Evolutionary conservation across 192 early-diverging fungal species (phyloP).

Genomic region (Linnemannia elongata): DNA sequence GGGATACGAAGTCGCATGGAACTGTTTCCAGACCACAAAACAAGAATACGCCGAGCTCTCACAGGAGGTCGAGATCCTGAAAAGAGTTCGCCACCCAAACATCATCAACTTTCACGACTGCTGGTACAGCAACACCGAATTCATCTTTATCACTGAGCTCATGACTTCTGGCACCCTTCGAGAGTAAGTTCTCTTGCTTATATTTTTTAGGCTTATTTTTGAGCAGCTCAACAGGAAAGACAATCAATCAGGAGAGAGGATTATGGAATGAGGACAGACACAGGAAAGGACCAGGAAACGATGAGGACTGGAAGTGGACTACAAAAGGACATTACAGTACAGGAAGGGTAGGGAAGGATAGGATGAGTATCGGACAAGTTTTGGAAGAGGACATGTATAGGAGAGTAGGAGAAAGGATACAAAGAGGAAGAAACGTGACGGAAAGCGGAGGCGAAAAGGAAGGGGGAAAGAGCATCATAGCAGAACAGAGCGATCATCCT

Average conservation of each 20-base stretch:
- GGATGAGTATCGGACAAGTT: too few relatives aligned
- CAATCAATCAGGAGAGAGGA: too few relatives aligned
- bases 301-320: too few relatives aligned
- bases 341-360: too few relatives aligned
- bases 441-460: background rate
- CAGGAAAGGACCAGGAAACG: too few relatives aligned
- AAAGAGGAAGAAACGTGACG: background rate
- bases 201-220: background rate
- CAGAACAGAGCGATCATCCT: background rate
- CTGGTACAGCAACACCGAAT: conserved; percentile 80
- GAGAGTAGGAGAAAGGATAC: too few relatives aligned
- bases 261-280: too few relatives aligned
- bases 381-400: too few relatives aligned
- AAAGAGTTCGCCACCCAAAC: conserved; percentile 84
- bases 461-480: background rate
- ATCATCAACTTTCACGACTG: conserved; percentile 86
- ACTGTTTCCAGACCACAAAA: conserved; percentile 84
- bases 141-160: conserved; percentile 86
- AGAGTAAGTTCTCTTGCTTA: conserved; percentile 63
- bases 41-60: conserved; percentile 79
- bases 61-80: conserved; percentile 84
- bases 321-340: too few relatives aligned
- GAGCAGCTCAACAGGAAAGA: background rate
- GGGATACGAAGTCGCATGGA: conserved; percentile 93
- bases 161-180: conserved; percentile 90